Evolutionary conservation across 352 stramenopile species (phyloP).

Genomic region (Globisporangium iwayamae): DNA sequence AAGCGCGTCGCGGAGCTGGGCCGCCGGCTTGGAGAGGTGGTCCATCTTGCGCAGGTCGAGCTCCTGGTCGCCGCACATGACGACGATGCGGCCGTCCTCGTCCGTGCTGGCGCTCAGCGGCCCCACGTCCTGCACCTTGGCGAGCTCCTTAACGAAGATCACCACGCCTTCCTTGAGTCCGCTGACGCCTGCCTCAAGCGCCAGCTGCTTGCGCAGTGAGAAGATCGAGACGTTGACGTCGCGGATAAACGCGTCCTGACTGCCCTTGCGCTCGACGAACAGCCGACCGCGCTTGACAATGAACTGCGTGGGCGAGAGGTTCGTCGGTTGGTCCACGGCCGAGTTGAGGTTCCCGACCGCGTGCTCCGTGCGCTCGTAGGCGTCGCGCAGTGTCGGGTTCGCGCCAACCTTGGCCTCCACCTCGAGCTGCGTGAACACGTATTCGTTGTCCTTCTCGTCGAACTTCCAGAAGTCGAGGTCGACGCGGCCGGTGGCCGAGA

Average conservation of each 20-base stretch:
- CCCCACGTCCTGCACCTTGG: conserved; percentile 39
- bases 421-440: conserved; percentile 24
- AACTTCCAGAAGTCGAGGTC: conserved; percentile 39
- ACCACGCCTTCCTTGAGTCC: conserved; percentile 29
- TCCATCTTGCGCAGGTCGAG: conserved; percentile 45
- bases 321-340: conserved; percentile 30
- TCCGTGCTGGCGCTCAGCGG: conserved; percentile 31
- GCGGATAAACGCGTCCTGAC: conserved; percentile 23
- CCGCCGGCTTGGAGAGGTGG: conserved; percentile 36
- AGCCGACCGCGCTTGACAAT: conserved; percentile 35
- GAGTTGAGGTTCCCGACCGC: conserved; percentile 30
- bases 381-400: conserved; percentile 21
- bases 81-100: conserved; percentile 36
- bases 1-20: conserved; percentile 43
- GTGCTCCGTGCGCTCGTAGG: conserved; percentile 24
- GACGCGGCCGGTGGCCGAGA: conserved; percentile 20
- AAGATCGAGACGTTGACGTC: conserved; percentile 31
- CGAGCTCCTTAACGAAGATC: conserved; percentile 42
- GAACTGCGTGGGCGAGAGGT: conserved; percentile 27
- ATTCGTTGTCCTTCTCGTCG: conserved; percentile 40
- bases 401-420: conserved; percentile 21
- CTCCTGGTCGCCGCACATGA: conserved; percentile 43
- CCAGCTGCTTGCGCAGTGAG: conserved; percentile 40
- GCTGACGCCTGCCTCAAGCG: conserved; percentile 30
- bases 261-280: conserved; percentile 24